These are phyloP conservation scores for Wickerhamomyces sp. DNA, from an alignment of 1,139 yeast genomes.

Conservation along the genomic window DNA sequence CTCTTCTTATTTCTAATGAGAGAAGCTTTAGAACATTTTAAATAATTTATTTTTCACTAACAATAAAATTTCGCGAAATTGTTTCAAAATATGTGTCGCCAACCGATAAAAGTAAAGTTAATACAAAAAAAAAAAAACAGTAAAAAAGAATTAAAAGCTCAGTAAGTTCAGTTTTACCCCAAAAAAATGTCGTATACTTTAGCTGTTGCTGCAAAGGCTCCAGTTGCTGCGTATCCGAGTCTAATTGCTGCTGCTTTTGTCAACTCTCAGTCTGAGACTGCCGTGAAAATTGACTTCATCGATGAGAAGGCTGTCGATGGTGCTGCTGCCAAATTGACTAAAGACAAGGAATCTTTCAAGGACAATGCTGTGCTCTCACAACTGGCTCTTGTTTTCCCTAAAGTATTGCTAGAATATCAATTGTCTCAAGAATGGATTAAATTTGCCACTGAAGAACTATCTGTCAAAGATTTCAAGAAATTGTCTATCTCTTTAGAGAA, in stretches of 20 bases:
- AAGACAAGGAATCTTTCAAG: constrained; percentile 31
- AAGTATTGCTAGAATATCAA: constrained; percentile 37
- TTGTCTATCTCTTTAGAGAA: constrained; percentile 73
- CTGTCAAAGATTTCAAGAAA: constrained; percentile 84
- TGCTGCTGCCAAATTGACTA: constrained; percentile 27
- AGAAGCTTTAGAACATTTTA: too few species aligned
- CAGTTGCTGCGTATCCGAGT: constrained; percentile 73
- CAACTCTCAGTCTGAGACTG: constrained; percentile 46
- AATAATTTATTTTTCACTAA: too few species aligned
- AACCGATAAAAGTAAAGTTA: too few species aligned
- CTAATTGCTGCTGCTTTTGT: constrained; percentile 74
- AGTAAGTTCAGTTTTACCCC: too few species aligned
- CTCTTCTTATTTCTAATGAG: not conserved
- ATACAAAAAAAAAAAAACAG: not conserved
- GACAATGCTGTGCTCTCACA: constrained; percentile 41
- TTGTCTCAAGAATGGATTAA: constrained; percentile 59
- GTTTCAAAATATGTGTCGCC: too few species aligned
- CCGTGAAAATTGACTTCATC: constrained; percentile 60
- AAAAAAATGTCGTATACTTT: constrained; percentile 32
- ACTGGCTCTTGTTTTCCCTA: constrained; percentile 42
- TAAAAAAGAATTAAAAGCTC: not conserved
- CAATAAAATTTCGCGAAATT: too few species aligned
- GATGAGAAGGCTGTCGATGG: constrained; percentile 52
- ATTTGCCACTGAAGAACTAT: constrained; percentile 63
- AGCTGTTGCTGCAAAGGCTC: constrained; percentile 82